Conservation (phyloP, 148 eudicot species). For the Diospyros lotus region DNA sequence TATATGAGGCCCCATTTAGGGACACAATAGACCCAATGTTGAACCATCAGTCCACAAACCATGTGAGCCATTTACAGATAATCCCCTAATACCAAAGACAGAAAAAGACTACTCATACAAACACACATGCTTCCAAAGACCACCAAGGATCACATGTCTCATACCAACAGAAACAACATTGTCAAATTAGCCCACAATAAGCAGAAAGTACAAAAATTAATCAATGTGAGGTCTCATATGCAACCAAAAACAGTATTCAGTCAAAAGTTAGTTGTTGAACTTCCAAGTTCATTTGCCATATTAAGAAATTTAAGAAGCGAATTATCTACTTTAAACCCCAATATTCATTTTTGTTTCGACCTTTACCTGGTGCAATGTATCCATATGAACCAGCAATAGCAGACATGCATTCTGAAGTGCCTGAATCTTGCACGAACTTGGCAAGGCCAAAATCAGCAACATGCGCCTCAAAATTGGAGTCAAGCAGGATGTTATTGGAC, state of each 20-base stretch:
- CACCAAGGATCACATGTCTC: slow-evolving; percentile 20
- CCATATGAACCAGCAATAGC: slow-evolving; percentile 93
- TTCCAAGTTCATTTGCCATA: not conserved
- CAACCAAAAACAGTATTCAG: too few species aligned
- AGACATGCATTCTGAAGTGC: slow-evolving; percentile 88
- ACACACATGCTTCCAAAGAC: slow-evolving; percentile 17
- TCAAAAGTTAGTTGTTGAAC: not conserved
- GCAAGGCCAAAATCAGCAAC: slow-evolving; percentile 99
- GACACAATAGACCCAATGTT: too few species aligned
- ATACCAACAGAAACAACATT: slow-evolving; percentile 5
- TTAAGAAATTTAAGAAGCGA: not conserved
- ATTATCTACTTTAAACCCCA: too few species aligned
- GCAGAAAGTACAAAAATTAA: too few species aligned
- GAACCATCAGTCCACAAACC: slow-evolving; percentile 12
- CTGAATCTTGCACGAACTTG: slow-evolving; percentile 95
- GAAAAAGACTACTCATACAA: not conserved
- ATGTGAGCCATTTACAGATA: too few species aligned
- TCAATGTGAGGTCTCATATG: too few species aligned
- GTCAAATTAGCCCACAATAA: slow-evolving; percentile 25
- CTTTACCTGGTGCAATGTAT: slow-evolving; percentile 78
- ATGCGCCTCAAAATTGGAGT: slow-evolving; percentile 82
- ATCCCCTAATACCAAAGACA: too few species aligned
- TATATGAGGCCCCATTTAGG: slow-evolving; percentile 10
- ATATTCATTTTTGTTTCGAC: too few species aligned
- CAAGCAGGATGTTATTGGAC: slow-evolving; percentile 84